phyloP scores from a whole-genome alignment of 257 asterid species.

The Cinchona pubescens region DNA sequence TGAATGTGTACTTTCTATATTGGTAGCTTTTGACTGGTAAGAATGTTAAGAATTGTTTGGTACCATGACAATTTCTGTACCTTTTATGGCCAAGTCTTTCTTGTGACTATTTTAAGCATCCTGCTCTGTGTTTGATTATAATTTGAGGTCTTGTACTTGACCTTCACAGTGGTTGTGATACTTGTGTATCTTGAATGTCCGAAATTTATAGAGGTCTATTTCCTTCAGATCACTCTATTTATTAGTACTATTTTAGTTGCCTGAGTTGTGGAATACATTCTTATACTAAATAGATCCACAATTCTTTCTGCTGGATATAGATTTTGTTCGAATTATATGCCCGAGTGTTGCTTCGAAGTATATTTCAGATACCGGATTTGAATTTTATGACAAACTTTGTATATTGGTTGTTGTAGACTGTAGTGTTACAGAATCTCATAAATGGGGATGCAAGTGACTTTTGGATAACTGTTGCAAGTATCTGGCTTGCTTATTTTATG shows the following conservation, averaged over 20 bases:
- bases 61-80: neutral
- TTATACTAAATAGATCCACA: neutral
- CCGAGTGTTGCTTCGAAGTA: too few relatives aligned
- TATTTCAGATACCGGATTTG: too few relatives aligned
- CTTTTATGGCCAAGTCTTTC: neutral
- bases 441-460: too few relatives aligned
- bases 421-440: too few relatives aligned
- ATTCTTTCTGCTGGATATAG: neutral
- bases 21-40: neutral
- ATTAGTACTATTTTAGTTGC: neutral
- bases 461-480: too few relatives aligned
- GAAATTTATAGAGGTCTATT: neutral
- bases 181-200: neutral
- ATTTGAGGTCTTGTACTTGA: neutral
- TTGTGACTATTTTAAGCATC: neutral
- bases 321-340: neutral
- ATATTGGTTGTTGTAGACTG: too few relatives aligned
- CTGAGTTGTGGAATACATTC: neutral
- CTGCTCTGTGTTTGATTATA: neutral
- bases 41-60: neutral
- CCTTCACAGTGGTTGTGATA: neutral
- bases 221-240: neutral
- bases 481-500: too few relatives aligned
- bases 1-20: slow-evolving; percentile 13
- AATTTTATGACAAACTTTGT: too few relatives aligned